Percentiles rank a stretch among this genome's conserved stretches.
These are phyloP conservation scores for Boletus patriciae DNA, from an alignment of 768 basidiomycete genomes.

Conservation along the genomic window DNA sequence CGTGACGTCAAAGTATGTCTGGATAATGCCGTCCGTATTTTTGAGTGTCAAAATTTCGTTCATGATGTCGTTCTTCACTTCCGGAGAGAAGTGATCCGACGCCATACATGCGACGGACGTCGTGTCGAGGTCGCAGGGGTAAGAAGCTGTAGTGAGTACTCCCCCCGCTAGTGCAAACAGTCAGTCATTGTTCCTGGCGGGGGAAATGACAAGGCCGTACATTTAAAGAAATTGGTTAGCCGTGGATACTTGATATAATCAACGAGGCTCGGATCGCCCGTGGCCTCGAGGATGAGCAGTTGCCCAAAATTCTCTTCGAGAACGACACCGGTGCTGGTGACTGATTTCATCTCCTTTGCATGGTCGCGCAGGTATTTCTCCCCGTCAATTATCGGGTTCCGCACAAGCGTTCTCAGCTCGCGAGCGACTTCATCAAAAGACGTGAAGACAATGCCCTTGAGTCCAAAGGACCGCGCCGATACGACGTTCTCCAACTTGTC, in stretches of 20 bases:
- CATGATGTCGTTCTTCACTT: constrained; percentile 24
- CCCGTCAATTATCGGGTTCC: constrained; percentile 17
- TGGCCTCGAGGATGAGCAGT: constrained; percentile 22
- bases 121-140: constrained; percentile 20
- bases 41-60: constrained; percentile 18
- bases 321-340: constrained; percentile 9
- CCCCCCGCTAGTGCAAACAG: neutral
- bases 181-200: neutral
- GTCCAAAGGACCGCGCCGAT: constrained; percentile 19
- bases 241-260: constrained; percentile 20
- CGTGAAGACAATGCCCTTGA: constrained; percentile 21
- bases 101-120: constrained; percentile 23
- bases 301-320: constrained; percentile 24
- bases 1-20: constrained; percentile 20
- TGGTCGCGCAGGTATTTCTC: constrained; percentile 13
- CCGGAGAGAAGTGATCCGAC: constrained; percentile 9
- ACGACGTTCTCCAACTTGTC: constrained; percentile 25
- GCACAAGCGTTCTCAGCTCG: constrained; percentile 15
- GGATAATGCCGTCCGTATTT: constrained; percentile 21
- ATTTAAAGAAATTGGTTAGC: constrained; percentile 23
- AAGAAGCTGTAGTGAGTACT: constrained; percentile 12
- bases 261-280: constrained; percentile 17
- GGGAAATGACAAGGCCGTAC: neutral
- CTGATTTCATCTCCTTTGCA: constrained; percentile 18
- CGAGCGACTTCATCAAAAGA: constrained; percentile 16